Percentiles rank a stretch among this genome's conserved stretches.
These are phyloP conservation scores for Aspergillus sp. DNA, from an alignment of 2,329 filamentous ascomycete species.

Conservation along the genomic window DNA sequence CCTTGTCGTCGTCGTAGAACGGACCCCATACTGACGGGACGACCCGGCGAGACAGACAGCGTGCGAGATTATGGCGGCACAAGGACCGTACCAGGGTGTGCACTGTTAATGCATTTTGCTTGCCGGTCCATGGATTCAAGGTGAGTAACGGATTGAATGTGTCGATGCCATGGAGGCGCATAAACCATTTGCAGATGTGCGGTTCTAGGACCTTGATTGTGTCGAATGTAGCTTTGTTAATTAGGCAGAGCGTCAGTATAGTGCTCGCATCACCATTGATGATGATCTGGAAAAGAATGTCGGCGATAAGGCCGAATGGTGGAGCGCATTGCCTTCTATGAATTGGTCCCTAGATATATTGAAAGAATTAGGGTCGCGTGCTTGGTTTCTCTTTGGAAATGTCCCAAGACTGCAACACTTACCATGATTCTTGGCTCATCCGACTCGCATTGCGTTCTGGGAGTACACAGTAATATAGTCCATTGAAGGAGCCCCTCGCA, in stretches of 20 bases:
- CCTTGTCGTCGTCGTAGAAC: constrained; percentile 22
- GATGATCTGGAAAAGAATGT: constrained; percentile 32
- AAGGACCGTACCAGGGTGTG: constrained; percentile 23
- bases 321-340: constrained; percentile 8
- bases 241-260: constrained; percentile 22
- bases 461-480: constrained; percentile 8
- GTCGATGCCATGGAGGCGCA: constrained; percentile 51
- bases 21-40: constrained; percentile 30
- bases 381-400: background rate
- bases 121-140: constrained; percentile 23
- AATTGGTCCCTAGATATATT: constrained; percentile 10
- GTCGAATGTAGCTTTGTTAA: constrained; percentile 29
- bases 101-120: constrained; percentile 22
- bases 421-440: constrained; percentile 6
- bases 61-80: constrained; percentile 23
- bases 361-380: constrained; percentile 12
- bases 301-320: constrained; percentile 26
- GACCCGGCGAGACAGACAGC: constrained; percentile 22
- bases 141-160: constrained; percentile 60
- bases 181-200: constrained; percentile 28
- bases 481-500: constrained; percentile 7
- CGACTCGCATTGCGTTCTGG: constrained; percentile 5
- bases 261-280: constrained; percentile 24
- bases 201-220: constrained; percentile 26
- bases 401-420: background rate